Evolutionary conservation across 768 basidiomycete genomes (phyloP), one percentile per base, ranked within the genome.

Genomic region (Asterophora parasitica): DNA sequence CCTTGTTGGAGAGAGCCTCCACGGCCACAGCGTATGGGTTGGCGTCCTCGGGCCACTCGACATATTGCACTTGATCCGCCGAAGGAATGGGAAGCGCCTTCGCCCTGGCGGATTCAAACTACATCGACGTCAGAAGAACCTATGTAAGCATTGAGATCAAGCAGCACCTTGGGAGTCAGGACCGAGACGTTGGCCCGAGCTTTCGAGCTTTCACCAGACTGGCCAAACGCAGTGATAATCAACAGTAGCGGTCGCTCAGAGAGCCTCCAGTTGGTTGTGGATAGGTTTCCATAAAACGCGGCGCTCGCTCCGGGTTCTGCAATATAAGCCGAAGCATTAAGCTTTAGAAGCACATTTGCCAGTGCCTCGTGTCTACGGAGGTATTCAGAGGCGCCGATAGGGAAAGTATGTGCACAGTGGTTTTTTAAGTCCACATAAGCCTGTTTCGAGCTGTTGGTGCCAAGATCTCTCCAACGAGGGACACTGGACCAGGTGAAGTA

Each of bases 201-300:
- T 23, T 23, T 23, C 3, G 75, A 58, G 2, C 60, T 49, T 4
- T 57, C 52, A 19, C 43, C 48, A 16, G 51, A 42, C 32, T 55
- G 61, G 13, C 12, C 13, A 3, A 60, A 50, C 9, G 85, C 78
- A 7, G 76, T 72, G 35, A 92, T 56, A 46, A 88, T 72, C 27
- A 92, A 68, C 4, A 92, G 66, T 11, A 92, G 72, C 0, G 89
- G 90, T 2, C 91, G 76, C 65, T 93, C 91, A 8, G 86, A 88
- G 27, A 89, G 74, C 27, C 57, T 52, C 91, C 92, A 94, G 16
- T 75, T 58, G 7, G 73, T 50, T 4, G 55, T 59, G 10, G 84
- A 83, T 49, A 90, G 73, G 55, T 89, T 90, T n/a, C 73, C 81
- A 61, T 77, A 92, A 70, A 80, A 93, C 2, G 72, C 65, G 0